Base-by-base conservation (phyloP, 2,329 filamentous ascomycete species). In the Cladosporium sp. region DNA sequence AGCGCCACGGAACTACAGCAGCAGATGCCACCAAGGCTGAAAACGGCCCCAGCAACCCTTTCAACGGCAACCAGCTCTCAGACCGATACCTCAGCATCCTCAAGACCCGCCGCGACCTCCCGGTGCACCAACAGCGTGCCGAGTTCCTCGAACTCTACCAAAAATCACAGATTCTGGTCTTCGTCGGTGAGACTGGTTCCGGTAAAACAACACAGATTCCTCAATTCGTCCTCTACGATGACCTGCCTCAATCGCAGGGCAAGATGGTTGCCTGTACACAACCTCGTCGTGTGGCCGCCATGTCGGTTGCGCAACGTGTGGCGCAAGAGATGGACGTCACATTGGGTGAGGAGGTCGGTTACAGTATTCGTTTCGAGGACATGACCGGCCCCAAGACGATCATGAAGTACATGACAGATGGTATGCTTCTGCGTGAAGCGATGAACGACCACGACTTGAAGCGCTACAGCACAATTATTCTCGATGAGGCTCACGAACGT, bases 381-480 rank as follows among this genome's bases (percentile, higher is more conserved):
- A 89, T 87, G 78, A 97, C 94, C 1, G 84, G 89, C 52, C 85
- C 86, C 59, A 92, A 90, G 75, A 99, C 94, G 1, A 85, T 95
- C 61, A 84, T 99, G 72, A 99, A 99, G 80, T 99, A 99, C 81
- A 99, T 99, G 94, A 99, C 95, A 45, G 94, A 99, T 72, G 95
- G 95, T 84, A 97, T 99, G 88, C 86, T 99, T 69, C 82, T 97
- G 70, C 83, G 94, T 70, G 94, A 99, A 77, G 92, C 94, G 59
- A 96, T 99, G 87, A 88, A 97, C 75, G 94, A 99, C 74, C 90
- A 92, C 70, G 84, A 95, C 67, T 85, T 99, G 77, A 88, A 84
- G 52, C 89, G 92, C 57, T 99, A 99, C 78, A 94, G 91, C 80
- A 95, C 90, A 69, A 97, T 99, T 72, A 97, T 99, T 75, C 88